Evolutionary conservation across 2,329 filamentous ascomycete species (phyloP), one percentile per base, ranked within the genome.

Genomic region (Xylaria hypoxylon): DNA sequence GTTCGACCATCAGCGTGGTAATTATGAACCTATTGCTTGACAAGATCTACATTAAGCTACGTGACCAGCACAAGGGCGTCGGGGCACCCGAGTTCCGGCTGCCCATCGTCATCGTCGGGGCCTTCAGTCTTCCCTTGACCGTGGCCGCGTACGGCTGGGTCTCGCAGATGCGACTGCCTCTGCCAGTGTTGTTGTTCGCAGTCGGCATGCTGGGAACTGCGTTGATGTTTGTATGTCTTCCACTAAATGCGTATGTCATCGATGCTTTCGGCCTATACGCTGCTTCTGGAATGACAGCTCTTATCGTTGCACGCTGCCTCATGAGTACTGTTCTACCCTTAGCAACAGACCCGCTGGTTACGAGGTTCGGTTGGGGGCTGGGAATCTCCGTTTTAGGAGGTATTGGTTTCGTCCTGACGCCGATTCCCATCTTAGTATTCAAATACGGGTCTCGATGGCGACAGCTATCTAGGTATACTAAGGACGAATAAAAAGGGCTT

Each of bases 311-410:
- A 1, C 79, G 86, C 42, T 88, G 85, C 65, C 75, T 89, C 0
- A 81, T 84, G 76, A 83, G 86, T 3, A 88, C 87, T 0, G 85
- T 89, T 47, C 69, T 89, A 33, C 87, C 87, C 0, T 77, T 89
- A 50, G 76, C 80, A 0, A 80, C 83, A 1, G 81, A 77, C 1
- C 84, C 85, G 0, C 71, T 89, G 48, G 79, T 83, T 0, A 79
- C 81, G 7, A 64, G 62, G 0, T 78, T 87, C 15, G 87, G 86
- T 2, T 86, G 84, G 60, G 86, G 86, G 0, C 81, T 81, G 78
- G 85, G 81, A 0, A 83, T 86, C 61, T 83, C 79, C 0, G 71
- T 83, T 1, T 72, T 88, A 31, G 83, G 79, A 0, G 80, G 64
- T 0, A 35, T 82, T 0, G 80, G 79, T 52, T 68, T 86, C 2